Conservation (phyloP, 2,329 filamentous ascomycete genomes). For the Fusarium sp. region DNA sequence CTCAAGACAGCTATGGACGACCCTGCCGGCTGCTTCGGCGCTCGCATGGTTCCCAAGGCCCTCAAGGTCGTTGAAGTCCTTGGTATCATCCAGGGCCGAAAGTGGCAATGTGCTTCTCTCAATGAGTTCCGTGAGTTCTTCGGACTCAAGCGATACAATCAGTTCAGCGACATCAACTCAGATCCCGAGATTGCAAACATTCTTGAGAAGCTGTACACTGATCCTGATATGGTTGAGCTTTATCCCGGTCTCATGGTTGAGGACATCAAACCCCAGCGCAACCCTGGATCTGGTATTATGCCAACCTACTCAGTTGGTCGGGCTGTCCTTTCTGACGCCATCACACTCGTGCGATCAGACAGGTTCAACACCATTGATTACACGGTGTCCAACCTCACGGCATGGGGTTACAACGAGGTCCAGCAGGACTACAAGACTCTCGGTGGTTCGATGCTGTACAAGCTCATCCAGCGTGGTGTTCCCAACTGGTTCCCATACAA, state of each 20-base stretch:
- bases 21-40: constrained; percentile 69
- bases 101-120: constrained; percentile 70
- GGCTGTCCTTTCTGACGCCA: constrained; percentile 70
- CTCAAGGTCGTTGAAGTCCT: constrained; percentile 72
- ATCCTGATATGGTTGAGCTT: constrained; percentile 75
- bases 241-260: constrained; percentile 77
- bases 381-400: constrained; percentile 56
- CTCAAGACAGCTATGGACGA: constrained; percentile 71
- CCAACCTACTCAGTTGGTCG: constrained; percentile 64
- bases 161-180: constrained; percentile 69
- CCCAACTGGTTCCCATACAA: constrained; percentile 59
- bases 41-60: constrained; percentile 67
- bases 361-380: constrained; percentile 68
- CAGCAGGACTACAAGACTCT: constrained; percentile 51
- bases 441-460: constrained; percentile 59
- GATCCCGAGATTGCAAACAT: constrained; percentile 66
- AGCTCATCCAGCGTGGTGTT: constrained; percentile 59
- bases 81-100: constrained; percentile 70
- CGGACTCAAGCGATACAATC: constrained; percentile 66
- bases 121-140: constrained; percentile 76
- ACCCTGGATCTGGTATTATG: constrained; percentile 57
- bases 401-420: constrained; percentile 57
- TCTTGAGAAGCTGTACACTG: constrained; percentile 69
- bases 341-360: constrained; percentile 69
- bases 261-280: constrained; percentile 63